phyloP scores from a whole-genome alignment of 2,329 filamentous ascomycete species.

The Alternaria arborescens region DNA sequence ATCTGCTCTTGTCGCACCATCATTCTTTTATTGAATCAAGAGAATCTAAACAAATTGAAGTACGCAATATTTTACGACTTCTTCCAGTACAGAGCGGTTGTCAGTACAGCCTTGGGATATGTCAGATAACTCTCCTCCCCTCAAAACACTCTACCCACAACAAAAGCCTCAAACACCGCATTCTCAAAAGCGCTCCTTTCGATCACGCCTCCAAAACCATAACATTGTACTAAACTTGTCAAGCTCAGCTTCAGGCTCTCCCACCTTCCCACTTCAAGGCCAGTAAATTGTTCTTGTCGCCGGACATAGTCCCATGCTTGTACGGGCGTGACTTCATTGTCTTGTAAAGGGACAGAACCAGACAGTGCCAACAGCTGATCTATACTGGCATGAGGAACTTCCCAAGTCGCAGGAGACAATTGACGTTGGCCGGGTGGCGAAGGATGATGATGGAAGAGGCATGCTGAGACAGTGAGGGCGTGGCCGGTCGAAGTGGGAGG shows the following conservation, averaged over 20 bases:
- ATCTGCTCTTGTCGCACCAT: too few relatives aligned
- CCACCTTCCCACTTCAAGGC: conserved; percentile 30
- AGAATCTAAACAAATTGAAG: too few relatives aligned
- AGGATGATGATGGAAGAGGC: conserved; percentile 34
- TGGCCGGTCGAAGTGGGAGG: conserved; percentile 36
- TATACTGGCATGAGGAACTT: conserved; percentile 26
- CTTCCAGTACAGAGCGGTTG: too few relatives aligned
- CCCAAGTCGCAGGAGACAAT: conserved; percentile 19
- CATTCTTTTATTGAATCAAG: too few relatives aligned
- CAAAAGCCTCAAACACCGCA: conserved; percentile 22
- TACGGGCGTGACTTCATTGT: conserved; percentile 47
- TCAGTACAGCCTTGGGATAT: too few relatives aligned
- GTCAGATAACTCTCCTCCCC: background rate
- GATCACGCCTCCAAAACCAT: conserved; percentile 42
- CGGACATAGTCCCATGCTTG: conserved; percentile 51
- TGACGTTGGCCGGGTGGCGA: conserved; percentile 11
- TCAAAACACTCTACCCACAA: conserved; percentile 24
- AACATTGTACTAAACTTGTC: conserved; percentile 40
- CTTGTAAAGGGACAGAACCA: conserved; percentile 25
- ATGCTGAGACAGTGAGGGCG: conserved; percentile 40
- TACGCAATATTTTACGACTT: too few relatives aligned
- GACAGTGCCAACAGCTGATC: conserved; percentile 32
- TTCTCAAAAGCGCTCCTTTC: conserved; percentile 23
- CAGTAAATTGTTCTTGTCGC: conserved; percentile 32
- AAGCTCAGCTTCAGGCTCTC: conserved; percentile 17